Evolutionary conservation across 768 basidiomycete genomes (phyloP), one percentile per base, ranked within the genome.

Genomic region (Rhodocollybia butyracea): DNA sequence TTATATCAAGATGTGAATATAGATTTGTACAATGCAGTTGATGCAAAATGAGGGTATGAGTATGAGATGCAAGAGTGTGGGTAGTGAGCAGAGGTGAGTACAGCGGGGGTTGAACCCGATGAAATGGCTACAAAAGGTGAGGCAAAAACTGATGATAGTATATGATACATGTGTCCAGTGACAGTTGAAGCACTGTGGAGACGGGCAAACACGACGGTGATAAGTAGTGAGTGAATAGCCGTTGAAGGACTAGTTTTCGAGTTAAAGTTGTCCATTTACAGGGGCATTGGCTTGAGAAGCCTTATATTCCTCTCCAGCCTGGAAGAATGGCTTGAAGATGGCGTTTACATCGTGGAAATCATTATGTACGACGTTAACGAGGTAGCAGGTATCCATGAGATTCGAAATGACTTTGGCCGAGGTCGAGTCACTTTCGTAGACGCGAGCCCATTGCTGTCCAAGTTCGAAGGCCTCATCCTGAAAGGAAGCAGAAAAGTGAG

Each of bases 351-450:
- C 80, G 70, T 91, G 89, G 83, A 92, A 98, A 68, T 96, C 88
- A 73, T 97, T 97, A 70, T 97, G 94, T 26, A 98, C 95, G 61
- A 98, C 88, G 70, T 97, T 97, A 61, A 97, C 93, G 60, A 98
- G 86, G 73, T 84, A 86, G 58, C 77, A 89, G 1, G 80, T 81
- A 56, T 93, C 84, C 88, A 97, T 91, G 65, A 93, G 70, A 32
- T 84, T 80, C 58, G 77, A 71, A 67, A 97, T 88, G 58, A 95
- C 73, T 63, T 86, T 83, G 53, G 86, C 83, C 15, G 91, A 84
- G 2, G 81, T 76, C 1, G 92, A 89, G 31, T 80, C 84, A 29
- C 84, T 72, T 47, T 93, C 91, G 66, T 97, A 97, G 52, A 94
- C 69, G 59, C 83, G 79, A 13, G 92, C 90, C 95, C 95, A 98